A percentile compares a stretch with the other conserved stretches of the same genome.
These are phyloP conservation scores for Epichloe gansuensis DNA, from an alignment of 2,329 filamentous ascomycete species.

Conservation along the genomic window DNA sequence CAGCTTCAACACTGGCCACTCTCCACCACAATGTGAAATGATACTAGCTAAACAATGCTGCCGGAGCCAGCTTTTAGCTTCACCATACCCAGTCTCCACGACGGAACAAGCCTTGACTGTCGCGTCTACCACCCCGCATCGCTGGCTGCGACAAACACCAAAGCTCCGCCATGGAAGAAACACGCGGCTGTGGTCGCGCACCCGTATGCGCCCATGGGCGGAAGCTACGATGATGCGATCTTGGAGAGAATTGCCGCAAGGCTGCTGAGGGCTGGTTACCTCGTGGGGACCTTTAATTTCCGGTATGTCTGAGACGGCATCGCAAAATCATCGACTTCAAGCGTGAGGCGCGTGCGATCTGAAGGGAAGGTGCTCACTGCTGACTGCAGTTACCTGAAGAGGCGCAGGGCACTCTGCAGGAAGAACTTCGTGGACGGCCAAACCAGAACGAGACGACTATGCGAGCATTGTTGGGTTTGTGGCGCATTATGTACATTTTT, in stretches of 20 bases:
- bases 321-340: neutral
- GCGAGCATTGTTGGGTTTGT: constrained; percentile 71
- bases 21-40: neutral
- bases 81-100: constrained; percentile 73
- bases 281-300: constrained; percentile 88
- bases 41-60: constrained; percentile 28
- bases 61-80: constrained; percentile 51
- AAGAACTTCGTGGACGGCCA: constrained; percentile 76
- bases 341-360: neutral
- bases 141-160: constrained; percentile 20
- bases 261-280: constrained; percentile 55
- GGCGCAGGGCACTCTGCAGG: constrained; percentile 65
- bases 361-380: neutral
- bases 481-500: constrained; percentile 53
- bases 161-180: constrained; percentile 28
- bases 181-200: constrained; percentile 63
- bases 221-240: constrained; percentile 69
- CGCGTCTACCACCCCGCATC: constrained; percentile 63
- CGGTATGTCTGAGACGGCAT: constrained; percentile 36
- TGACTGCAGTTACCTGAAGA: constrained; percentile 31
- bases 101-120: constrained; percentile 63
- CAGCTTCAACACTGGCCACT: neutral
- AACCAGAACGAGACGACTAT: constrained; percentile 72
- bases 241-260: constrained; percentile 53
- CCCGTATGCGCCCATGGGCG: constrained; percentile 81